Conservation (phyloP, 2,329 filamentous ascomycete genomes). For the Colletotrichum tamarilloi region DNA sequence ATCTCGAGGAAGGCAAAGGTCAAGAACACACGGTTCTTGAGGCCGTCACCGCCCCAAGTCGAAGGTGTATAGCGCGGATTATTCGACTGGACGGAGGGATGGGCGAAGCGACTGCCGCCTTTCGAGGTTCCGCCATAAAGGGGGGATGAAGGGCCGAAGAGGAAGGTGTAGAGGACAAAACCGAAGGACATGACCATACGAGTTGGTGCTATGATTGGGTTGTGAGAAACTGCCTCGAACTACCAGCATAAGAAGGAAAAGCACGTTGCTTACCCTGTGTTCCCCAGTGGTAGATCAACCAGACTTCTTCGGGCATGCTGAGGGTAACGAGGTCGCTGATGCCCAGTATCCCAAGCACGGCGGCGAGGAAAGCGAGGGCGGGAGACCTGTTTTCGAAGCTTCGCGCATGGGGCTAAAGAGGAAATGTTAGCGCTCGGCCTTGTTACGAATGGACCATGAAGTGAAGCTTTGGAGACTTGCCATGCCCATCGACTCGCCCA, state of each 20-base stretch:
- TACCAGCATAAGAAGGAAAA: slow-evolving; percentile 47
- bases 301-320: slow-evolving; percentile 75
- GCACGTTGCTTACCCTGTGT: slow-evolving; percentile 66
- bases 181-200: slow-evolving; percentile 72
- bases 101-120: slow-evolving; percentile 45
- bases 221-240: slow-evolving; percentile 22
- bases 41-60: slow-evolving; percentile 68
- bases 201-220: slow-evolving; percentile 62
- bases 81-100: slow-evolving; percentile 46
- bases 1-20: slow-evolving; percentile 87
- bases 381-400: slow-evolving; percentile 76
- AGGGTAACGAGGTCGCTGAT: slow-evolving; percentile 74
- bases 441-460: not conserved
- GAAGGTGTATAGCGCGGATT: slow-evolving; percentile 51
- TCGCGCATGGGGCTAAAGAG: slow-evolving; percentile 68
- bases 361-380: slow-evolving; percentile 78
- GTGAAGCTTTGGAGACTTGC: slow-evolving; percentile 59
- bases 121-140: slow-evolving; percentile 50
- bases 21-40: slow-evolving; percentile 89
- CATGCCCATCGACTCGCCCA: slow-evolving; percentile 86
- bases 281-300: slow-evolving; percentile 72
- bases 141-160: slow-evolving; percentile 65
- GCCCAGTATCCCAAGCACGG: slow-evolving; percentile 71
- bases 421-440: not conserved
- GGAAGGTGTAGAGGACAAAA: slow-evolving; percentile 73